Conservation (phyloP, 2,329 filamentous ascomycete species). For the Fusarium camptoceras region DNA sequence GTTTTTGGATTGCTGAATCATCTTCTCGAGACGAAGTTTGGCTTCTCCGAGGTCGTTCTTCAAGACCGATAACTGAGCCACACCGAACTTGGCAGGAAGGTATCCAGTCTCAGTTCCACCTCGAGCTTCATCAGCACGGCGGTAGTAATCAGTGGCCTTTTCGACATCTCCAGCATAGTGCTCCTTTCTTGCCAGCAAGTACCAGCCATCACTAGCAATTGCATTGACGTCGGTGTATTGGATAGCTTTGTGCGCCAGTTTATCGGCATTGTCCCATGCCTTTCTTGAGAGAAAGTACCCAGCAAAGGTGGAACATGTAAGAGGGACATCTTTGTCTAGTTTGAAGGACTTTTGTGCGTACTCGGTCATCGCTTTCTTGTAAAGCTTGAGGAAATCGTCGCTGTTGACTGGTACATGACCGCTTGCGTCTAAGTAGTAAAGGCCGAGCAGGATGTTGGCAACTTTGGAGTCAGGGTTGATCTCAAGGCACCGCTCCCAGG, state of each 20-base stretch:
- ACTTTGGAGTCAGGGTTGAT: slow-evolving; percentile 86
- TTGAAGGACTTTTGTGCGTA: slow-evolving; percentile 96
- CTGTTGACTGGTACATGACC: slow-evolving; percentile 85
- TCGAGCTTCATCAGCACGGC: slow-evolving; percentile 88
- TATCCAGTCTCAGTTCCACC: slow-evolving; percentile 92
- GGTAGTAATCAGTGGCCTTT: slow-evolving; percentile 87
- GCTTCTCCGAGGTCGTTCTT: slow-evolving; percentile 89
- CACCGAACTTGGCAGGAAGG: slow-evolving; percentile 93
- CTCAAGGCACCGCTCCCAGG: slow-evolving; percentile 90
- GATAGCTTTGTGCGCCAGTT: slow-evolving; percentile 90
- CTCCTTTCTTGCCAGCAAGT: slow-evolving; percentile 89
- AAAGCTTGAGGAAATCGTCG: slow-evolving; percentile 84
- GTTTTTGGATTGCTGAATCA: slow-evolving; percentile 84
- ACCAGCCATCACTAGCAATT: slow-evolving; percentile 98
- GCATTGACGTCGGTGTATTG: slow-evolving; percentile 96
- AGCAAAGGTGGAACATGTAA: slow-evolving; percentile 91
- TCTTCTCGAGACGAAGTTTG: slow-evolving; percentile 93
- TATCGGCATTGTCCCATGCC: slow-evolving; percentile 83
- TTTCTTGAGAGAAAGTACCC: slow-evolving; percentile 89
- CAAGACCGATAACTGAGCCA: slow-evolving; percentile 87
- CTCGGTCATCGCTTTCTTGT: slow-evolving; percentile 93
- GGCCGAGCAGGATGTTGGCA: slow-evolving; percentile 87
- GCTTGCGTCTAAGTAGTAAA: slow-evolving; percentile 90
- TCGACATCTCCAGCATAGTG: slow-evolving; percentile 82
- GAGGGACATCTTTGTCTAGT: slow-evolving; percentile 87